Percentiles rank a stretch among this genome's conserved stretches.
Conservation (phyloP, 73 alveolate species). For the Blepharisma stoltei region DNA sequence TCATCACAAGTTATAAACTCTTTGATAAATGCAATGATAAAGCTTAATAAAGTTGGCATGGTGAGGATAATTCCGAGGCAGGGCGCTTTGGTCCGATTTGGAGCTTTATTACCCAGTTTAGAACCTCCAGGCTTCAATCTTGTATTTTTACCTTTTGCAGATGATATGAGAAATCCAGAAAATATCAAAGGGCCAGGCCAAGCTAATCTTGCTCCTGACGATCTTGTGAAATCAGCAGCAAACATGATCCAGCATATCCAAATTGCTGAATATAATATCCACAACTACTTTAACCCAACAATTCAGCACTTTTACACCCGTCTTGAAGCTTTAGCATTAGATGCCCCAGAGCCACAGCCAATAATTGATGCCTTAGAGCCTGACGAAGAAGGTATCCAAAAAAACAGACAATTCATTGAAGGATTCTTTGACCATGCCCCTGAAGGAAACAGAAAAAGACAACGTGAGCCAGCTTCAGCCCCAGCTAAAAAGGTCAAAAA, state of each 20-base stretch:
- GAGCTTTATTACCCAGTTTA: slow-evolving; percentile 92
- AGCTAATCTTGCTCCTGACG: slow-evolving; percentile 43
- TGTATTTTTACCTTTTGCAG: slow-evolving; percentile 81
- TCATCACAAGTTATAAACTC: slow-evolving; percentile 91
- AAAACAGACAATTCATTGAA: slow-evolving; percentile 63
- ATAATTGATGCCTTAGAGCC: slow-evolving; percentile 77
- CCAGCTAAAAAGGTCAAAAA: slow-evolving; percentile 36
- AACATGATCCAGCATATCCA: slow-evolving; percentile 60
- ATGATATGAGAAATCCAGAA: slow-evolving; percentile 72
- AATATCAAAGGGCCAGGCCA: slow-evolving; percentile 38
- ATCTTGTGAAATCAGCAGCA: slow-evolving; percentile 68
- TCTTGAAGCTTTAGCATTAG: slow-evolving; percentile 80
- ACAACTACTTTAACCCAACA: slow-evolving; percentile 73
- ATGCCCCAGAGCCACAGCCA: slow-evolving; percentile 64
- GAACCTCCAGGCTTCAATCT: slow-evolving; percentile 87
- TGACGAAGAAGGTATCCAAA: slow-evolving; percentile 72
- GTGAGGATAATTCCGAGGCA: slow-evolving; percentile 94
- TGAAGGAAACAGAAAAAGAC: slow-evolving; percentile 34
- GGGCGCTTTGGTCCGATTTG: slow-evolving; percentile 84
- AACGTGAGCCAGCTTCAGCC: slow-evolving; percentile 3
- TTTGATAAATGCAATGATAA: slow-evolving; percentile 76
- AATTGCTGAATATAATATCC: slow-evolving; percentile 73
- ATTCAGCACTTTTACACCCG: slow-evolving; percentile 73
- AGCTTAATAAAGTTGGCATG: slow-evolving; percentile 87
- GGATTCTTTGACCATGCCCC: slow-evolving; percentile 49